Evolutionary conservation across 2,329 filamentous ascomycete species (phyloP), one percentile per base, ranked within the genome.

Genomic region (Alternaria arbusti): DNA sequence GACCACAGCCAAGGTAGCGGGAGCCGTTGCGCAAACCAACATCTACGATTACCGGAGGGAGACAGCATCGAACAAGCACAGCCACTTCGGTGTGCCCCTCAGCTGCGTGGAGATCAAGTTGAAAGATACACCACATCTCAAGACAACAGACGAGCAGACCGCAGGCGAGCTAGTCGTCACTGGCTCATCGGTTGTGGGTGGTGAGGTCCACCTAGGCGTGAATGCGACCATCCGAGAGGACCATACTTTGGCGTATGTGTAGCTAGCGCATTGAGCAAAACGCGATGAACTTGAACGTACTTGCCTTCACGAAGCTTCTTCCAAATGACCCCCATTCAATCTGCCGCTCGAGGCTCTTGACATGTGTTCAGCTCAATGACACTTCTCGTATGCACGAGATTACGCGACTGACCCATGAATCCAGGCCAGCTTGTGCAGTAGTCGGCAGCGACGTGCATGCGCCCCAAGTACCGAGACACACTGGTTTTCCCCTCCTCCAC

Each of bases 1-100:
- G 58, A 91, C 93, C 17, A 89, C 91, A 1, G 84, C 93, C 23
- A 88, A 88, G 64, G 92, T 98, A n/a, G 95, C 94, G 3, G 96
- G 96, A 40, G 91, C 94, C 1, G 88, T 97, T n/a, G 85, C 91
- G 1, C 95, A 98, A 82, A 97, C 92, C 8, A 90, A 92, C 65
- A 86, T 94, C 43, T 96, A 92, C 75, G 95, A 98, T 78, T 98
- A 98, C 79, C 85, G 95, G 52, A 69, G 85, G 86, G 40, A 79
- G 44, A 76, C 79, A 46, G 55, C 69, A 7, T 76, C 67, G 67
- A 76, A 71, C 56, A 79, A 83, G 47, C 81, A 82, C 49, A 84
- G 80, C 61, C 94, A 97, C 78, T 97, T 98, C 74, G 96, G 96
- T 4, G 85, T 91, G 10, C 94, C 95, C 3, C 76, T 96, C 44